Evolutionary conservation across 1,284 basidiomycete genomes (phyloP).

Genomic region (Marasmius fiardii): DNA sequence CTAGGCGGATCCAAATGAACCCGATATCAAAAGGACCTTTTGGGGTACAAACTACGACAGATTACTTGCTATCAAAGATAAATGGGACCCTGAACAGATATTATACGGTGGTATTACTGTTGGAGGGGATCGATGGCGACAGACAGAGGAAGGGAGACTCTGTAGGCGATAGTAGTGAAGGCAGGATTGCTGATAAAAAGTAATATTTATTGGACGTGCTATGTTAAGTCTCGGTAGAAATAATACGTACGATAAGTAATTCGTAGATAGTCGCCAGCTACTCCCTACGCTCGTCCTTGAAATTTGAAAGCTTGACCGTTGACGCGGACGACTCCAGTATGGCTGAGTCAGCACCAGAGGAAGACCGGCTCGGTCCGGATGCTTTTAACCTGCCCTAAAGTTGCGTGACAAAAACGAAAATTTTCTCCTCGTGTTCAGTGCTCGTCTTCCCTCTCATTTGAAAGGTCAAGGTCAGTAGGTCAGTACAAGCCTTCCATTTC

Average conservation of each 20-base stretch:
- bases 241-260: no score
- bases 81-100: slow-evolving; percentile 21
- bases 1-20: slow-evolving; percentile 19
- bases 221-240: no score
- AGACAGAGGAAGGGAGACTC: slow-evolving; percentile 16
- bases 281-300: no score
- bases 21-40: slow-evolving; percentile 19
- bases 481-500: not conserved
- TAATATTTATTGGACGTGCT: no score
- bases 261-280: no score
- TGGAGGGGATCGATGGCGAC: slow-evolving; percentile 22
- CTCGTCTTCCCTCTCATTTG: no score
- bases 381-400: slow-evolving; percentile 3
- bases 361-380: no score
- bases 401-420: not conserved
- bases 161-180: slow-evolving; percentile 12
- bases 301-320: no score
- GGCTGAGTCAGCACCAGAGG: no score
- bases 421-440: not conserved
- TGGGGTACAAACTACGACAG: slow-evolving; percentile 20
- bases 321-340: no score
- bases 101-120: slow-evolving; percentile 21
- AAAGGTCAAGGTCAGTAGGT: no score
- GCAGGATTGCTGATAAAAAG: no score
- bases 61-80: slow-evolving; percentile 20